Evolutionary conservation across 768 basidiomycete genomes (phyloP).

Genomic region (Pleurotus platypus): DNA sequence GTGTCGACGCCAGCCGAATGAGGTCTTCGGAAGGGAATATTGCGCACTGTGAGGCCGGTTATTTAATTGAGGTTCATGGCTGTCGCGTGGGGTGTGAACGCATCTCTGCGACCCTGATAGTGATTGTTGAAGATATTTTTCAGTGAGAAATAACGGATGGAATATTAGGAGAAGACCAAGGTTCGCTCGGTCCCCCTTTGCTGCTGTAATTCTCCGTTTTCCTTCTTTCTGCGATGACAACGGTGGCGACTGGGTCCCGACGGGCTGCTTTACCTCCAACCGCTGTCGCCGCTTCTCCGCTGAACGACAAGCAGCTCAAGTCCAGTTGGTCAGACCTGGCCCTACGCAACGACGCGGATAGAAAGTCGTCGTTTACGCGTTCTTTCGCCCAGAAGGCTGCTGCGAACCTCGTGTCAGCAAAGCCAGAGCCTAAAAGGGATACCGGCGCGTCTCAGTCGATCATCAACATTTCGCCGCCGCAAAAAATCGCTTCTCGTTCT

Average conservation of each 20-base stretch:
- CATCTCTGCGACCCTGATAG: not conserved
- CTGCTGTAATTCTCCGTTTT: not conserved
- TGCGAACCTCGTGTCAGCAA: constrained; percentile 20
- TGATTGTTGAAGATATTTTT: not conserved
- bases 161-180: not conserved
- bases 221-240: constrained; percentile 5
- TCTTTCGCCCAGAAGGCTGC: constrained; percentile 21
- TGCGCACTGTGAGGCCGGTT: not conserved
- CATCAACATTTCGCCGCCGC: constrained; percentile 45
- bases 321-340: constrained; percentile 50
- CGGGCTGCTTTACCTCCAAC: constrained; percentile 28
- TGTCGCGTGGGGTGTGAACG: not conserved
- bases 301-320: constrained; percentile 41
- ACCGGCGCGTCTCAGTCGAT: constrained; percentile 34
- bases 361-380: constrained; percentile 22
- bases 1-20: too few species aligned
- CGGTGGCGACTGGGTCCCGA: constrained; percentile 21
- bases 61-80: not conserved
- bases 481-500: constrained; percentile 1
- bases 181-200: not conserved
- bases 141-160: not conserved
- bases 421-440: constrained; percentile 31
- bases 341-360: constrained; percentile 20
- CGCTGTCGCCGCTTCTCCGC: constrained; percentile 33
- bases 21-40: too few species aligned